Evolutionary conservation across 352 stramenopile genomes (phyloP).

Genomic region (Phytopythium oedochilum): DNA sequence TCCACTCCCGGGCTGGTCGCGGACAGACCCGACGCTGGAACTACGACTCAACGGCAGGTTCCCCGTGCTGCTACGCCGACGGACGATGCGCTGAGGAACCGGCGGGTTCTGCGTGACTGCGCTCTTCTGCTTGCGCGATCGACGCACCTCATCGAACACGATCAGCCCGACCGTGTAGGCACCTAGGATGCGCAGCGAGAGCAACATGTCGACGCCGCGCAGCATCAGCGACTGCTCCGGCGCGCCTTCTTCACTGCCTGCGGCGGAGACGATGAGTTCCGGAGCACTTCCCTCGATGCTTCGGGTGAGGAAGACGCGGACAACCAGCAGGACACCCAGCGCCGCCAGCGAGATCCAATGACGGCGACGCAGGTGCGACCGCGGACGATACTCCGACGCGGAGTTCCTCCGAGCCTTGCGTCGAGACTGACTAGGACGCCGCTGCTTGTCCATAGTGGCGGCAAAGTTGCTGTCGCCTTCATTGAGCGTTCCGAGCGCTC

Average conservation of each 20-base stretch:
- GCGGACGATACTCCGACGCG: conserved; percentile 5
- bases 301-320: conserved; percentile 34
- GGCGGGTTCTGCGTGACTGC: conserved; percentile 6
- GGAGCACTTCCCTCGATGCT: conserved; percentile 18
- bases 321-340: conserved; percentile 22
- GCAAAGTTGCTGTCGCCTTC: background rate
- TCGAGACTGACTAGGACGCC: background rate
- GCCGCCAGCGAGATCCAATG: conserved; percentile 43
- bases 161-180: conserved; percentile 47
- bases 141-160: conserved; percentile 42
- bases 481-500: background rate
- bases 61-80: background rate
- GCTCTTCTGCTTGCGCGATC: conserved; percentile 13
- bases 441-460: background rate
- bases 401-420: conserved; percentile 1
- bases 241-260: conserved; percentile 1
- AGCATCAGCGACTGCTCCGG: conserved; percentile 25
- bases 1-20: background rate
- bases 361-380: conserved; percentile 41
- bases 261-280: conserved; percentile 1
- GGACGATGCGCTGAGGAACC: background rate
- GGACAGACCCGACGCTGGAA: background rate
- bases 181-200: conserved; percentile 44
- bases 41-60: background rate
- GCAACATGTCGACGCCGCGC: conserved; percentile 33